Percentiles rank a stretch among this genome's conserved stretches.
These are phyloP conservation scores for Alternaria burnsii DNA, from an alignment of 2,329 filamentous ascomycete species.

Conservation along the genomic window DNA sequence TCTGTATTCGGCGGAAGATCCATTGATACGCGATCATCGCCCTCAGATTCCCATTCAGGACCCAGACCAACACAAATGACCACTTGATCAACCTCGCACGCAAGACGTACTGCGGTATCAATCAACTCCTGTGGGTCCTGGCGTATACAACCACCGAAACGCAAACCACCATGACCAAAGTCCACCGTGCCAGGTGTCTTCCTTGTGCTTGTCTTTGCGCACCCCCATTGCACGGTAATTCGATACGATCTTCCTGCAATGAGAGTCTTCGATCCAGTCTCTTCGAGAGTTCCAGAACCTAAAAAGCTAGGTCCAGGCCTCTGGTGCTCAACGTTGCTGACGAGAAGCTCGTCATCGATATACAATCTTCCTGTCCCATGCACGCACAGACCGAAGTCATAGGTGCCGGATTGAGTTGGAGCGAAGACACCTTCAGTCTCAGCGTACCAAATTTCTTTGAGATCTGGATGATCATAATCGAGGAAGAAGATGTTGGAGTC, in stretches of 20 bases:
- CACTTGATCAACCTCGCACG: neutral
- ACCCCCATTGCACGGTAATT: neutral
- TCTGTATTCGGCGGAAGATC: slow-evolving; percentile 64
- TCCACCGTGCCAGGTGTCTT: neutral
- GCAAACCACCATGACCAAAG: neutral
- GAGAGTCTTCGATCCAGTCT: neutral
- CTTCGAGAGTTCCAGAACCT: neutral
- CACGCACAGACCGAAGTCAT: slow-evolving; percentile 22
- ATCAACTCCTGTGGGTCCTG: slow-evolving; percentile 43
- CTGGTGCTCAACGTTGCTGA: neutral
- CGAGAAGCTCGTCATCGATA: slow-evolving; percentile 30
- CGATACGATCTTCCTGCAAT: neutral
- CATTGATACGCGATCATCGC: slow-evolving; percentile 66
- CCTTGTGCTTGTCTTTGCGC: neutral
- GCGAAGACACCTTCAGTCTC: neutral
- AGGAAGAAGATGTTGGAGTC: neutral
- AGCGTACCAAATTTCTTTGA: neutral
- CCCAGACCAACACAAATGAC: neutral
- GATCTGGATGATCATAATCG: neutral
- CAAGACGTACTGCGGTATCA: neutral
- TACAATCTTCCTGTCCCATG: slow-evolving; percentile 43
- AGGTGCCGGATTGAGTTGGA: slow-evolving; percentile 17
- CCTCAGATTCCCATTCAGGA: slow-evolving; percentile 72
- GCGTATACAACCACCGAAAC: slow-evolving; percentile 23
- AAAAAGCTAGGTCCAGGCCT: neutral